A percentile compares a stretch with the other conserved stretches of the same genome.
Conservation (phyloP, 2,329 filamentous ascomycete species). For the Exophiala mesophila region DNA sequence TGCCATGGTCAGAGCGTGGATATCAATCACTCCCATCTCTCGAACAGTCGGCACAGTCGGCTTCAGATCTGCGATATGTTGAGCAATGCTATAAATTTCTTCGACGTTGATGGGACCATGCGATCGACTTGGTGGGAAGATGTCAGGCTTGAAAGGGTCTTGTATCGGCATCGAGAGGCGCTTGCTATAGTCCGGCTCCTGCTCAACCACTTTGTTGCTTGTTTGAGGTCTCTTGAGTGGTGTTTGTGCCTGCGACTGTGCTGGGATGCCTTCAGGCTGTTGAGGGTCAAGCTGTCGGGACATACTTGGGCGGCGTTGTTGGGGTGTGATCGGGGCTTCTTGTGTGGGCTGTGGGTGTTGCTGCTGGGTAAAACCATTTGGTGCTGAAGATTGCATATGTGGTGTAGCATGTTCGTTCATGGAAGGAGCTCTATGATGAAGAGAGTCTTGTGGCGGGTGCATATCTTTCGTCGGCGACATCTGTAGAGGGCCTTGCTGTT, state of each 20-base stretch:
- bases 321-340: slow-evolving; percentile 31
- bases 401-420: slow-evolving; percentile 27
- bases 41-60: slow-evolving; percentile 69
- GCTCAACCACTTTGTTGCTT: slow-evolving; percentile 28
- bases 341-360: slow-evolving; percentile 16
- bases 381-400: slow-evolving; percentile 17
- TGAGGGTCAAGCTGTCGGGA: slow-evolving; percentile 27
- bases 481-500: slow-evolving; percentile 37
- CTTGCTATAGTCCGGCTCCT: slow-evolving; percentile 32
- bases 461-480: slow-evolving; percentile 34
- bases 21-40: slow-evolving; percentile 83
- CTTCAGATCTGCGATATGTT: slow-evolving; percentile 62
- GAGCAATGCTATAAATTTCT: slow-evolving; percentile 59
- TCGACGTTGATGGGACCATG: slow-evolving; percentile 70
- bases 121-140: slow-evolving; percentile 45
- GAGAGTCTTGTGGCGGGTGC: slow-evolving; percentile 30
- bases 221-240: slow-evolving; percentile 24
- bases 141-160: slow-evolving; percentile 44
- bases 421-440: slow-evolving; percentile 23
- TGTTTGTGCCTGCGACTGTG: slow-evolving; percentile 16
- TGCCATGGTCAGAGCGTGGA: slow-evolving; percentile 82
- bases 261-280: slow-evolving; percentile 24
- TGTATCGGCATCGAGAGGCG: slow-evolving; percentile 37
- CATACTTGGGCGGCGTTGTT: slow-evolving; percentile 28
- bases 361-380: slow-evolving; percentile 36